Evolutionary conservation across 768 basidiomycete genomes (phyloP).

Genomic region (Auricularia sp.): DNA sequence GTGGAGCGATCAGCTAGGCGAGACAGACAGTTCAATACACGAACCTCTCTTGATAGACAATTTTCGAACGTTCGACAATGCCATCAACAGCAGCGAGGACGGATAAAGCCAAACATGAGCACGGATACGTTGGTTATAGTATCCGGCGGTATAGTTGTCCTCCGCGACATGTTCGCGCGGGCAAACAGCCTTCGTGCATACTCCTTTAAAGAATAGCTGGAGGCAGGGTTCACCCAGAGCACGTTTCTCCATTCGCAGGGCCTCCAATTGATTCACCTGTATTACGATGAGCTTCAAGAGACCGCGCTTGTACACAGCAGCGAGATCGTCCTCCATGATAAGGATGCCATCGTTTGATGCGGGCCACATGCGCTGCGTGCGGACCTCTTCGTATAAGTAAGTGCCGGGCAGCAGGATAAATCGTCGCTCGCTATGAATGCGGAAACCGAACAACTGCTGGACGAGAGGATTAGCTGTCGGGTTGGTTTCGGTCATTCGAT

Average conservation of each 20-base stretch:
- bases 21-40: background rate
- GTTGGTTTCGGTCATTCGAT: background rate
- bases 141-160: background rate
- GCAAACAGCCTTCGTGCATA: background rate
- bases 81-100: background rate
- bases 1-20: background rate
- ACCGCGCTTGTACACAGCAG: background rate
- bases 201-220: background rate
- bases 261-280: background rate
- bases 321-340: background rate
- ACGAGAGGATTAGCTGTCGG: slow-evolving; percentile 9
- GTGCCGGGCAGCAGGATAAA: slow-evolving; percentile 21
- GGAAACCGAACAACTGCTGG: slow-evolving; percentile 28
- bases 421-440: slow-evolving; percentile 18
- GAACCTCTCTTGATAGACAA: background rate
- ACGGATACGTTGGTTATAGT: background rate
- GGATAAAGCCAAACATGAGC: background rate
- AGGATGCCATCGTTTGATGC: background rate
- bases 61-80: background rate
- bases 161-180: background rate
- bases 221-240: background rate
- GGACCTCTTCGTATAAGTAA: slow-evolving; percentile 13
- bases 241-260: background rate
- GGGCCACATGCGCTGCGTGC: background rate
- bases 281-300: background rate